Evolutionary conservation across 371 early-diverging fungal genomes (phyloP).

Genomic region (Lichtheimia ornata): DNA sequence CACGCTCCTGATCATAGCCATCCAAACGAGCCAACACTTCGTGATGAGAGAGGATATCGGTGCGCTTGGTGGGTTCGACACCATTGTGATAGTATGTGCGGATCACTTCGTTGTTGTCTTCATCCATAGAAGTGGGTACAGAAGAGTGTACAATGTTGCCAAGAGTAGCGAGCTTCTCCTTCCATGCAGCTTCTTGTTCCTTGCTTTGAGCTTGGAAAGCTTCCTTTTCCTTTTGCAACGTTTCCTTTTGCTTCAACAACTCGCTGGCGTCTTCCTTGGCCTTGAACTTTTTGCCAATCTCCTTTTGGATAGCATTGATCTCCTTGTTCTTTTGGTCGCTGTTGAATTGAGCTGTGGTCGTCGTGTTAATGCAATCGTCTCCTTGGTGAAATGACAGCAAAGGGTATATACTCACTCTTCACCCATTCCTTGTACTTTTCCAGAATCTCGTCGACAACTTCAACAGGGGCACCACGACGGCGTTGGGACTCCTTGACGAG

Average conservation of each 20-base stretch:
- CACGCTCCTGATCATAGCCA: constrained; percentile 94
- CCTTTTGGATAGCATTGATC: constrained; percentile 91
- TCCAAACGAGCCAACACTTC: constrained; percentile 91
- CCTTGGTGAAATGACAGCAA: not conserved
- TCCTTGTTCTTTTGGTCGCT: constrained; percentile 91
- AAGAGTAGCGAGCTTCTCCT: constrained; percentile 71
- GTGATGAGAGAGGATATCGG: constrained; percentile 86
- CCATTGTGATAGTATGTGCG: constrained; percentile 65
- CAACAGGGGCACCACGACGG: constrained; percentile 83
- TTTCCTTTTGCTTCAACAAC: constrained; percentile 74
- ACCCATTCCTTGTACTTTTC: constrained; percentile 92
- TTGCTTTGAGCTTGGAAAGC: constrained; percentile 69
- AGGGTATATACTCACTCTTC: constrained; percentile 58
- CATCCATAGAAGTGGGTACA: constrained; percentile 89
- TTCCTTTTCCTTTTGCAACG: constrained; percentile 73
- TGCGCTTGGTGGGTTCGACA: constrained; percentile 63
- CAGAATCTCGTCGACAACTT: constrained; percentile 92
- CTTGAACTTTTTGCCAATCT: constrained; percentile 90
- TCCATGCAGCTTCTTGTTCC: constrained; percentile 71
- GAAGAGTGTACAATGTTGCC: constrained; percentile 97
- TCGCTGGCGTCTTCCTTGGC: constrained; percentile 88
- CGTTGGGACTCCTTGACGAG: constrained; percentile 92
- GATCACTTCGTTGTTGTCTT: constrained; percentile 88
- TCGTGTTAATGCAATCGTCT: not conserved
- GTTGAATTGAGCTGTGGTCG: constrained; percentile 68